Percentiles rank a stretch among this genome's conserved stretches.
These are phyloP conservation scores for Hypoxylon sp. DNA, from an alignment of 2,329 filamentous ascomycete species.

Conservation along the genomic window DNA sequence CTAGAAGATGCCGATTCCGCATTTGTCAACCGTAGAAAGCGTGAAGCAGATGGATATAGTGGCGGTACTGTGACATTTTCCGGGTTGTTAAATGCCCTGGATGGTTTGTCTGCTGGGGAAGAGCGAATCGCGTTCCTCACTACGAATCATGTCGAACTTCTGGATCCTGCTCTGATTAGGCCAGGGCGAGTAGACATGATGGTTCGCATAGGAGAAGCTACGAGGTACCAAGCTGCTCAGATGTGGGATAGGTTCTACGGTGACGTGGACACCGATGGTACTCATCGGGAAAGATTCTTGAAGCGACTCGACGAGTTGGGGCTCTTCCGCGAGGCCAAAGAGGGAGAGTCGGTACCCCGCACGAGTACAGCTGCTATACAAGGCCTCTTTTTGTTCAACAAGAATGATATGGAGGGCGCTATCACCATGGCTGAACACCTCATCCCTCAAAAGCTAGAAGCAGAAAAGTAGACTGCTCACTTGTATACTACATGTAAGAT, in stretches of 20 bases:
- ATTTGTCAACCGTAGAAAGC: constrained; percentile 83
- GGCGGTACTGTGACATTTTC: constrained; percentile 95
- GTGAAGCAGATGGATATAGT: constrained; percentile 84
- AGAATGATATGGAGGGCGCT: constrained; percentile 88
- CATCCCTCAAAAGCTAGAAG: constrained; percentile 70
- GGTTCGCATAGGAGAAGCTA: constrained; percentile 89
- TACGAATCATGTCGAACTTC: constrained; percentile 91
- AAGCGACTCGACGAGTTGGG: constrained; percentile 77
- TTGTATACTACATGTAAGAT: constrained; percentile 44
- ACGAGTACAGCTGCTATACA: constrained; percentile 94
- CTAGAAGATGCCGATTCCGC: constrained; percentile 94
- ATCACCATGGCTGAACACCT: constrained; percentile 82
- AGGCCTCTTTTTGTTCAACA: constrained; percentile 95
- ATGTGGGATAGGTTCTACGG: constrained; percentile 98
- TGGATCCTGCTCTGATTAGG: constrained; percentile 90
- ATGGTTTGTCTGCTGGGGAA: constrained; percentile 94
- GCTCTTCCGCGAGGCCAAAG: constrained; percentile 73
- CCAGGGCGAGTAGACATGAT: constrained; percentile 96
- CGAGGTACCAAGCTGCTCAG: constrained; percentile 83
- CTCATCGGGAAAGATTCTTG: constrained; percentile 78
- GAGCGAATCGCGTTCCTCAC: constrained; percentile 95
- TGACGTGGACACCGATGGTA: constrained; percentile 77
- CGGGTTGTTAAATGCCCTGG: constrained; percentile 85
- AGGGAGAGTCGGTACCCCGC: constrained; percentile 62
- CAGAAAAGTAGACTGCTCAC: constrained; percentile 53